Percentiles rank a stretch among this genome's conserved stretches.
Evolutionary conservation across 179 eudicot species (phyloP).

Genomic region (Beta corolliflora): DNA sequence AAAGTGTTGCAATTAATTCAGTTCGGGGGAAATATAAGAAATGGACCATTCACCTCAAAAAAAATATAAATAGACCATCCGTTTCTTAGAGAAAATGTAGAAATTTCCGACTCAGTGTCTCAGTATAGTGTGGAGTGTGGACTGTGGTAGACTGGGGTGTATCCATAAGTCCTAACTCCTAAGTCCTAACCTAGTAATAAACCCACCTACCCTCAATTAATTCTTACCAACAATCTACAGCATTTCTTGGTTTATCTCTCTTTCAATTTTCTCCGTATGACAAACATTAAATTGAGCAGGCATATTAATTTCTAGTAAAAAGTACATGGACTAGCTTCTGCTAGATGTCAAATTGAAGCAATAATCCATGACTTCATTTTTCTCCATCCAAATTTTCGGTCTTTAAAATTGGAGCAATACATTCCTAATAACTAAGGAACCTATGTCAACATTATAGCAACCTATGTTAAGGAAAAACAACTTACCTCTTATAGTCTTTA

Average conservation of each 20-base stretch:
- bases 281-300: constrained; percentile 18
- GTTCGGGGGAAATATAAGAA: too few relatives aligned
- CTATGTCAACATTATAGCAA: neutral
- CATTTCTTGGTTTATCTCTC: constrained; percentile 15
- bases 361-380: constrained; percentile 15
- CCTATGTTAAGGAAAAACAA: neutral
- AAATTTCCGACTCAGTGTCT: too few relatives aligned
- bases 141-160: too few relatives aligned
- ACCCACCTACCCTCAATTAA: constrained; percentile 24
- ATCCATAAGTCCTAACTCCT: too few relatives aligned
- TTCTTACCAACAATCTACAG: constrained; percentile 33
- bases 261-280: constrained; percentile 16
- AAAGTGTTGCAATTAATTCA: too few relatives aligned
- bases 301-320: neutral
- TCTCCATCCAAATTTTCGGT: constrained; percentile 9
- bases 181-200: neutral
- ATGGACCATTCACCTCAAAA: too few relatives aligned
- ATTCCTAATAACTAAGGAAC: neutral
- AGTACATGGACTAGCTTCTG: neutral
- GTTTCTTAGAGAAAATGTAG: too few relatives aligned
- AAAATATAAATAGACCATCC: too few relatives aligned
- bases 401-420: neutral
- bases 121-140: too few relatives aligned
- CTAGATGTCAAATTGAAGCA: constrained; percentile 18
- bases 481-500: too few relatives aligned